Evolutionary conservation across 1,139 yeast genomes (phyloP).

Genomic region (Debaryomyces fabryi): DNA sequence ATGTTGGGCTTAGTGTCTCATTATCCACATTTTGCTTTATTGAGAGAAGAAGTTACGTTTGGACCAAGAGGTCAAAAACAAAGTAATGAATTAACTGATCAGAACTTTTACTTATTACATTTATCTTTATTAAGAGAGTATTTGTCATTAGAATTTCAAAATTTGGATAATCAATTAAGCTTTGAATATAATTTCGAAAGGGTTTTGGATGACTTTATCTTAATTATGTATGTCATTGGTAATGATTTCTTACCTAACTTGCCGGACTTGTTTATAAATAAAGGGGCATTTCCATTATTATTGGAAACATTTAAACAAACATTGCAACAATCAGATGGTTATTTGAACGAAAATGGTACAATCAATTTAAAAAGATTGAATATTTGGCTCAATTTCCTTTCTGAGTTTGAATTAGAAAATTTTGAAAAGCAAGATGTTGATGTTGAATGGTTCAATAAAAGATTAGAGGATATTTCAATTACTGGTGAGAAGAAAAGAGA

Average conservation of each 20-base stretch:
- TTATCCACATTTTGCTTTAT: conserved; percentile 91
- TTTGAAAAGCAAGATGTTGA: conserved; percentile 84
- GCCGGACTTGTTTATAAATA: conserved; percentile 90
- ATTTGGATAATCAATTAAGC: conserved; percentile 59
- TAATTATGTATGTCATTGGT: conserved; percentile 93
- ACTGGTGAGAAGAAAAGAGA: conserved; percentile 71
- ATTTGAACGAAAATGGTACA: conserved; percentile 79
- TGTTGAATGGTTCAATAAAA: conserved; percentile 88
- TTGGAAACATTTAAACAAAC: conserved; percentile 86
- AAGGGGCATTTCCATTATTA: conserved; percentile 93
- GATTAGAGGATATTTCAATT: conserved; percentile 76
- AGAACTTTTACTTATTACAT: conserved; percentile 81
- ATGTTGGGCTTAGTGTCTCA: conserved; percentile 96
- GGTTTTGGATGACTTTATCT: conserved; percentile 87
- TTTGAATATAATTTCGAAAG: conserved; percentile 88
- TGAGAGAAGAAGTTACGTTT: conserved; percentile 94
- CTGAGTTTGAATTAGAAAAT: conserved; percentile 76
- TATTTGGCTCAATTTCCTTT: conserved; percentile 69
- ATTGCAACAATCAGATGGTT: conserved; percentile 75
- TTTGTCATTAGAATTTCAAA: conserved; percentile 80
- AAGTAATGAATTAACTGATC: conserved; percentile 68
- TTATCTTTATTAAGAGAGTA: conserved; percentile 88
- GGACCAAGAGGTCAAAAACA: conserved; percentile 57
- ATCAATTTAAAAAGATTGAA: conserved; percentile 75
- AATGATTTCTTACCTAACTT: conserved; percentile 98